Conservation (phyloP, 225 moss, liverwort and hornwort species). For the Asterella californica region DNA sequence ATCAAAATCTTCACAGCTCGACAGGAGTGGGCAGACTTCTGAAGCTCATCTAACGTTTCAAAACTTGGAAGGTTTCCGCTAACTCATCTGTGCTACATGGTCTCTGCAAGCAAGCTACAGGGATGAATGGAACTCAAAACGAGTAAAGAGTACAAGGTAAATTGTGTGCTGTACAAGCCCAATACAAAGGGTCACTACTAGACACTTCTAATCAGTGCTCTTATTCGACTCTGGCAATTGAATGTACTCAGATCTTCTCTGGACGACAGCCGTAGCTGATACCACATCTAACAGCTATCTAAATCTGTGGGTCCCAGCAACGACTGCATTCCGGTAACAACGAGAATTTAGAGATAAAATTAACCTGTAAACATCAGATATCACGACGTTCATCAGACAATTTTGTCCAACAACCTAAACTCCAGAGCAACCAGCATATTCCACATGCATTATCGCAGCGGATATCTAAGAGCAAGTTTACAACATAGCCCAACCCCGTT, state of each 20-base stretch:
- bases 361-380: background rate
- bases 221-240: constrained; percentile 4
- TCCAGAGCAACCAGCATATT: background rate
- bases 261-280: background rate
- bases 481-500: background rate
- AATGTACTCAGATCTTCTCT: constrained; percentile 8
- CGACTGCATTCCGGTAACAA: background rate
- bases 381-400: background rate
- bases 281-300: constrained; percentile 3
- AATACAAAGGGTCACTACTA: constrained; percentile 8
- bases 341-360: background rate
- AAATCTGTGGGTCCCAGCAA: background rate
- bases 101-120: constrained; percentile 10
- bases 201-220: constrained; percentile 8
- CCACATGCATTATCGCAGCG: background rate
- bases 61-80: constrained; percentile 1
- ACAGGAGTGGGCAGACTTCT: constrained; percentile 15
- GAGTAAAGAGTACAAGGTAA: background rate
- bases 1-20: constrained; percentile 5
- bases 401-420: background rate
- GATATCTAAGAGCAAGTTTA: background rate
- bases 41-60: constrained; percentile 13
- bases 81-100: background rate
- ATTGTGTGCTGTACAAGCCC: constrained; percentile 29
- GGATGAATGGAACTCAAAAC: constrained; percentile 9